phyloP scores from a whole-genome alignment of 768 basidiomycete species.

The Russula virescens region DNA sequence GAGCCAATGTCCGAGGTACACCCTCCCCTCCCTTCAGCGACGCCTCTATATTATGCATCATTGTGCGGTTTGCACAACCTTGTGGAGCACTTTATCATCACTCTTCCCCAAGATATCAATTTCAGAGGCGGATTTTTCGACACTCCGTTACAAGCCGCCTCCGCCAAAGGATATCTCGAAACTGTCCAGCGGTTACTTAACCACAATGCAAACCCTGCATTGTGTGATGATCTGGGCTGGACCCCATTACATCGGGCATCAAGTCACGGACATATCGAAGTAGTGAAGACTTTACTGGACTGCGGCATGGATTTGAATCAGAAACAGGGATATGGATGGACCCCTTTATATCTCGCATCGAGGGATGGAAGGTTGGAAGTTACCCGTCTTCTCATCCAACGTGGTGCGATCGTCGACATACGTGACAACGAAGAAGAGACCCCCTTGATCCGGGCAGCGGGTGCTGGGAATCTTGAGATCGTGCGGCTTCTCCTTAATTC shows the following conservation, averaged over 20 bases:
- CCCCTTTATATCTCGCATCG: not conserved
- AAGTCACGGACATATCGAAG: not conserved
- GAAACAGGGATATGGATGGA: not conserved
- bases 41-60: slow-evolving; percentile 6
- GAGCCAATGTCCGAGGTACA: not conserved
- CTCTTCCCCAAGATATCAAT: not conserved
- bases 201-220: not conserved
- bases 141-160: not conserved
- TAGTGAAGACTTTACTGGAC: not conserved
- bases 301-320: not conserved
- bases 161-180: not conserved
- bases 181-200: not conserved
- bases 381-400: not conserved
- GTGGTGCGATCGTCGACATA: not conserved
- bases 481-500: not conserved
- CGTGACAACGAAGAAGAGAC: not conserved
- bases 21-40: not conserved
- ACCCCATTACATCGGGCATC: not conserved
- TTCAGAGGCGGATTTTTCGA: not conserved
- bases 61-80: not conserved
- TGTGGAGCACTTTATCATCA: not conserved
- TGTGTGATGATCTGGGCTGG: too few relatives aligned
- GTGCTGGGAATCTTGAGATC: not conserved
- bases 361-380: not conserved
- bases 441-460: not conserved